These are phyloP conservation scores for Phytophthora boehmeriae DNA, from an alignment of 352 stramenopile species.

Conservation along the genomic window DNA sequence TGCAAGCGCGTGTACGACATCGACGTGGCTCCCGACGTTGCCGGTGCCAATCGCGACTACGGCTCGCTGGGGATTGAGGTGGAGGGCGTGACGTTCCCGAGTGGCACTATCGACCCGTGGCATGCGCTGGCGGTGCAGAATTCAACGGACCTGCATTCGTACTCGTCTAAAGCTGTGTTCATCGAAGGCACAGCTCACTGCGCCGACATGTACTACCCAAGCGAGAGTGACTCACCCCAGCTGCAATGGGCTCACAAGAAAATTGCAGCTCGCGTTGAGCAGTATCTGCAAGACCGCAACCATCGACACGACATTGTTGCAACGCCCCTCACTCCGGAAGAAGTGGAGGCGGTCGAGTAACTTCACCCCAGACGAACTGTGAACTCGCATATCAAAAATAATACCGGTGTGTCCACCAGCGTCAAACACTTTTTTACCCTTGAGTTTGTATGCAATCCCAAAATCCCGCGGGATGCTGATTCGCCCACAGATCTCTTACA, in stretches of 20 bases:
- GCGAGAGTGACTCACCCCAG: conserved; percentile 45
- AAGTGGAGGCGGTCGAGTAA: conserved; percentile 33
- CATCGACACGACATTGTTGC: not conserved
- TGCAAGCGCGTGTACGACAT: conserved; percentile 87
- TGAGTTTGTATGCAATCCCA: conserved; percentile 5
- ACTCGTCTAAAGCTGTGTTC: conserved; percentile 62
- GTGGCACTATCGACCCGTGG: conserved; percentile 87
- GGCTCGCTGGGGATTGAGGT: conserved; percentile 78
- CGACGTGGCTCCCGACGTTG: conserved; percentile 57
- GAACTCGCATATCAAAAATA: not conserved
- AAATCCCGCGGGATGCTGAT: not conserved
- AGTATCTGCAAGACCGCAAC: conserved; percentile 41
- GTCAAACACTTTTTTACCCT: conserved; percentile 2
- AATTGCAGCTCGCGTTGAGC: conserved; percentile 54
- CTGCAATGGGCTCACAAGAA: conserved; percentile 75
- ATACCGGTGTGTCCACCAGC: not conserved
- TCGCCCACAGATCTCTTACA: too few relatives aligned
- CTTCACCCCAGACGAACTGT: too few relatives aligned
- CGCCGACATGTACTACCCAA: conserved; percentile 85
- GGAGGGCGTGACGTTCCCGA: conserved; percentile 81
- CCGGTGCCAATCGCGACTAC: conserved; percentile 77
- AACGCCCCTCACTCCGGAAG: conserved; percentile 3
- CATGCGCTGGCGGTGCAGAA: conserved; percentile 83
- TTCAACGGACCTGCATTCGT: conserved; percentile 58
- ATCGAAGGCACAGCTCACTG: conserved; percentile 86